phyloP scores from a whole-genome alignment of 495 filamentous ascomycete species.

The Aspergillus funiculosus region DNA sequence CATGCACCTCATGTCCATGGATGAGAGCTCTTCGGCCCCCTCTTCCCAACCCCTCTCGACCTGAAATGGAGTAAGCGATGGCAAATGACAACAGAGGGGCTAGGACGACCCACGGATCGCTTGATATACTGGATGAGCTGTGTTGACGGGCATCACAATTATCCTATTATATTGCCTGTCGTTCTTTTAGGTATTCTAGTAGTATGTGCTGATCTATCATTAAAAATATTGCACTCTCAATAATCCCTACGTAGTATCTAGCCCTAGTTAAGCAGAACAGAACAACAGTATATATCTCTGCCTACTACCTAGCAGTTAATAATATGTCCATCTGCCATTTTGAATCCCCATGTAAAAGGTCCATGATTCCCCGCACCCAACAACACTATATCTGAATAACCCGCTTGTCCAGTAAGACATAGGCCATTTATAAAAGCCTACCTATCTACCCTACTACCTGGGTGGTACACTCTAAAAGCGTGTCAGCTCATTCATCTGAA shows the following conservation, averaged over 20 bases:
- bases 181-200: background rate
- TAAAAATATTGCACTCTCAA: background rate
- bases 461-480: no score
- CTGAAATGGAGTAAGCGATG: background rate
- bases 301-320: constrained; percentile 9
- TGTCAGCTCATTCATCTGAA: no score
- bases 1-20: constrained; percentile 7
- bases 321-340: constrained; percentile 10
- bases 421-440: no score
- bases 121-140: constrained; percentile 1
- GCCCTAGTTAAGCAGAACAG: background rate
- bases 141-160: no score
- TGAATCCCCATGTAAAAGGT: background rate
- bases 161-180: background rate
- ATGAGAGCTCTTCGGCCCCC: constrained; percentile 12
- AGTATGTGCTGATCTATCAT: background rate
- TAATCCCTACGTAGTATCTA: background rate
- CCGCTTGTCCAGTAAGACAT: background rate
- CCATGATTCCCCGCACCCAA: constrained; percentile 3
- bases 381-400: no score
- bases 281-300: background rate
- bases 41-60: constrained; percentile 5
- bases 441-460: no score
- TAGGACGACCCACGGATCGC: constrained; percentile 9
- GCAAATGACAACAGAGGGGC: constrained; percentile 4